phyloP scores from a whole-genome alignment of 225 moss, liverwort and hornwort species.

The Ulota crispa region DNA sequence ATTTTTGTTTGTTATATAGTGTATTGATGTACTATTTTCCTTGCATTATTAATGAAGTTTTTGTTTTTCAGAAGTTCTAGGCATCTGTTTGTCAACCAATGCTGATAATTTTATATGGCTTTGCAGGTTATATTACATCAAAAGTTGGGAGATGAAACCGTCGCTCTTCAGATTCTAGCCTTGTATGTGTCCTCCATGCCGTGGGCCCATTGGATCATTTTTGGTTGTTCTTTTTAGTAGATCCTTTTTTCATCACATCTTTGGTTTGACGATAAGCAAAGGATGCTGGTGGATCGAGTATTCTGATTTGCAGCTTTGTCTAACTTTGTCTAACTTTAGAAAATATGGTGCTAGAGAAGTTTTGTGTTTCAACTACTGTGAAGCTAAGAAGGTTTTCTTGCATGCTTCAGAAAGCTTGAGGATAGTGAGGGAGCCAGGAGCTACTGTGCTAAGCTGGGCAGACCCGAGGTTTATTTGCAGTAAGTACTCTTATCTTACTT shows the following conservation, averaged over 20 bases:
- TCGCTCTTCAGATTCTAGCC: conserved; percentile 89
- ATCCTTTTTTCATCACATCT: neutral
- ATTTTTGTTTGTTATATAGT: neutral
- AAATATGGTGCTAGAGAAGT: neutral
- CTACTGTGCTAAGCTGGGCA: conserved; percentile 90
- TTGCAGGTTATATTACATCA: conserved; percentile 87
- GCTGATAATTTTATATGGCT: conserved; percentile 20
- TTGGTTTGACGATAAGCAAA: conserved; percentile 9
- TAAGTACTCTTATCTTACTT: conserved; percentile 42
- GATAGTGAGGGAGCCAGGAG: conserved; percentile 87
- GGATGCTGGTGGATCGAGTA: conserved; percentile 14
- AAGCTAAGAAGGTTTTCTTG: neutral
- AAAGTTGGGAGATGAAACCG: conserved; percentile 89
- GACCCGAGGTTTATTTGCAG: conserved; percentile 87
- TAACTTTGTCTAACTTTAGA: neutral
- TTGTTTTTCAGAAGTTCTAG: neutral
- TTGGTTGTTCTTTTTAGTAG: neutral
- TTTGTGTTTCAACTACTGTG: neutral
- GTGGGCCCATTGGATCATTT: neutral
- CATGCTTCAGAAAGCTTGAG: conserved; percentile 81
- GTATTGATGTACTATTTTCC: conserved; percentile 1
- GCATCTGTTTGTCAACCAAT: neutral
- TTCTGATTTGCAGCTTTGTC: neutral
- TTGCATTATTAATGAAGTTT: neutral
- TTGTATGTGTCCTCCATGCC: conserved; percentile 59